These are phyloP conservation scores for Porphyrellus sp. DNA, from an alignment of 1,284 basidiomycete species.

Conservation along the genomic window DNA sequence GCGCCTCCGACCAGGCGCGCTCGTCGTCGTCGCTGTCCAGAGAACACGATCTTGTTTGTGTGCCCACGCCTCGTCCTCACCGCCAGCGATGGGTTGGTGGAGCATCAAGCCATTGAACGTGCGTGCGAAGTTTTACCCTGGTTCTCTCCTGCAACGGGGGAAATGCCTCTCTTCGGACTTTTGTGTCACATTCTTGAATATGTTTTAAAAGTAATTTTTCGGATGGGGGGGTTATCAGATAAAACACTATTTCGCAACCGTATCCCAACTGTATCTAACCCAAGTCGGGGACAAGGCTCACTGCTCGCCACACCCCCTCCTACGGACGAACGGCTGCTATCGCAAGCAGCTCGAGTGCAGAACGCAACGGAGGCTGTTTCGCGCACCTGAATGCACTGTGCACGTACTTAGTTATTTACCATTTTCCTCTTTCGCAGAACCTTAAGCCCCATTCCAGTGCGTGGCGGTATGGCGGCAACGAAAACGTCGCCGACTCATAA, in stretches of 20 bases:
- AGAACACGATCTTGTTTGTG: neutral
- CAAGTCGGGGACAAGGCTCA: neutral
- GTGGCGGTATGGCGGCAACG: neutral
- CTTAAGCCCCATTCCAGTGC: neutral
- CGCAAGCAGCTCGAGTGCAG: neutral
- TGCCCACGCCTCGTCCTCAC: conserved; percentile 21
- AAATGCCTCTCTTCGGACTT: conserved; percentile 12
- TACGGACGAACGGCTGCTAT: neutral
- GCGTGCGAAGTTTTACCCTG: conserved; percentile 26
- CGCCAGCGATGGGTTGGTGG: conserved; percentile 13
- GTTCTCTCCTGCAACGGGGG: conserved; percentile 12
- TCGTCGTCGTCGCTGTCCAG: neutral
- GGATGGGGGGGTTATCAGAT: conserved; percentile 11
- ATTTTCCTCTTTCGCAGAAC: neutral
- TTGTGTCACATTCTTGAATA: neutral
- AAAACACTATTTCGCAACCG: neutral
- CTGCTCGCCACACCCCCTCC: no score
- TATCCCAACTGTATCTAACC: neutral
- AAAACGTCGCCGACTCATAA: neutral
- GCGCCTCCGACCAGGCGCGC: neutral
- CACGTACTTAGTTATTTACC: neutral
- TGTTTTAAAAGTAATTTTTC: conserved; percentile 2
- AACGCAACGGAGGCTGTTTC: conserved; percentile 7
- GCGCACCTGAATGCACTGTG: neutral
- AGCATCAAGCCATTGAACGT: conserved; percentile 25